A percentile compares a stretch with the other conserved stretches of the same genome.
Conservation (phyloP, 2,329 filamentous ascomycete species). For the Chaetomiaceae sp. region DNA sequence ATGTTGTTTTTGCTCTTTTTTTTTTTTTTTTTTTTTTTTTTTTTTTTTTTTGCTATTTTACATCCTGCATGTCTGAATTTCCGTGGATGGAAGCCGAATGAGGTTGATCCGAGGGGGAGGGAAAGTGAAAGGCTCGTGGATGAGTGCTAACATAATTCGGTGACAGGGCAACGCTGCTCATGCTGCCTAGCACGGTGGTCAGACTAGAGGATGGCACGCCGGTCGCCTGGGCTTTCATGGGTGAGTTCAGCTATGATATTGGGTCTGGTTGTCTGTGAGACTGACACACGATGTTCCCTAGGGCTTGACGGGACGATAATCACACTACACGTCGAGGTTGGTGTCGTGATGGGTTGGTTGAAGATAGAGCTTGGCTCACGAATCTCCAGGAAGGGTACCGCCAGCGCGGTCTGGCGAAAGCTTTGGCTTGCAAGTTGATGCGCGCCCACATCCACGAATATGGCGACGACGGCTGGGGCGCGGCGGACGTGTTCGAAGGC, state of each 20-base stretch:
- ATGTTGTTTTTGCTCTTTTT: no score
- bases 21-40: not conserved
- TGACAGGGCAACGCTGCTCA: slow-evolving; percentile 36
- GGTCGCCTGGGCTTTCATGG: slow-evolving; percentile 62
- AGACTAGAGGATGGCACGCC: slow-evolving; percentile 43
- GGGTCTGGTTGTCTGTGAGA: not conserved
- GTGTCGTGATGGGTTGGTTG: slow-evolving; percentile 42
- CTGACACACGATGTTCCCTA: not conserved
- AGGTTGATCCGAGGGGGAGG: no score
- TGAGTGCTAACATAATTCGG: not conserved
- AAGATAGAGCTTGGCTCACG: slow-evolving; percentile 41
- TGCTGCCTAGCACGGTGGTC: slow-evolving; percentile 45
- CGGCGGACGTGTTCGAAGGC: slow-evolving; percentile 59
- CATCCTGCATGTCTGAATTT: no score
- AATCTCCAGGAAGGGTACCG: slow-evolving; percentile 54
- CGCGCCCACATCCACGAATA: slow-evolving; percentile 44
- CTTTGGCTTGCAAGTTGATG: slow-evolving; percentile 55
- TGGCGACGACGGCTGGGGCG: slow-evolving; percentile 48
- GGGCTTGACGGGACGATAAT: slow-evolving; percentile 27
- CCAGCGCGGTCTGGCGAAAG: slow-evolving; percentile 59
- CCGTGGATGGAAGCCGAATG: no score
- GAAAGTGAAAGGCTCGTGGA: no score
- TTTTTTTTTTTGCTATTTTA: not conserved
- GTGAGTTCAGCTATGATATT: slow-evolving; percentile 25
- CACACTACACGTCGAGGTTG: slow-evolving; percentile 28